phyloP scores from a whole-genome alignment of 2,329 filamentous ascomycete genomes.

The Exophiala alcalophila region DNA sequence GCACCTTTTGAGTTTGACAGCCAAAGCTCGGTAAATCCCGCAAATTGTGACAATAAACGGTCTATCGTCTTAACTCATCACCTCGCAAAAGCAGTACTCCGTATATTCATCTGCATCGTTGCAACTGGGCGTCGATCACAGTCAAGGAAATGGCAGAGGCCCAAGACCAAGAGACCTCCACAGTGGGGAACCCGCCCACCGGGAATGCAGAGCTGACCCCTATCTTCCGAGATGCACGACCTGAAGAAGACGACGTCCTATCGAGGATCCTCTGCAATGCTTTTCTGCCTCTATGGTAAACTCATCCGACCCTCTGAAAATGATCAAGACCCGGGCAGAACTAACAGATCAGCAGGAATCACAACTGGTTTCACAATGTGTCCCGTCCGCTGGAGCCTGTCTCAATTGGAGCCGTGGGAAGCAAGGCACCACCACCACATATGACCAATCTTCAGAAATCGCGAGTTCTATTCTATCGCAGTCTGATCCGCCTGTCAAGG shows the following conservation, averaged over 20 bases:
- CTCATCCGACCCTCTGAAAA: background rate
- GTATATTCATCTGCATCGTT: no score
- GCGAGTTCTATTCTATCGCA: constrained; percentile 19
- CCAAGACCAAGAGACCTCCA: background rate
- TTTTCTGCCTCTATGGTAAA: constrained; percentile 23
- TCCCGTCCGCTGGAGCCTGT: constrained; percentile 15
- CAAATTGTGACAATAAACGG: no score
- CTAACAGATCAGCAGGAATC: constrained; percentile 16
- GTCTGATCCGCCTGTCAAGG: constrained; percentile 13
- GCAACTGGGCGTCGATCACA: no score
- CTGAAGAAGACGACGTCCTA: constrained; percentile 18
- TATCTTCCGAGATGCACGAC: constrained; percentile 10
- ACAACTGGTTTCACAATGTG: constrained; percentile 24
- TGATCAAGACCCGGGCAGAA: background rate
- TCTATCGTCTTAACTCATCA: no score
- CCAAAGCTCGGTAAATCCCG: no score
- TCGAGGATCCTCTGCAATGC: constrained; percentile 24
- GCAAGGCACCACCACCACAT: constrained; percentile 2
- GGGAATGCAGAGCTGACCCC: background rate
- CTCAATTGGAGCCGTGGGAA: constrained; percentile 5
- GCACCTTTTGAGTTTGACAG: no score
- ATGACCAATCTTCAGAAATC: constrained; percentile 16
- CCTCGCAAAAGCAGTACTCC: no score
- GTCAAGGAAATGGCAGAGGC: no score
- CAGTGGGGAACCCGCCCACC: no score